Base-by-base conservation (phyloP, 345 rosid species). In the Cardamine chenopodiifolia region DNA sequence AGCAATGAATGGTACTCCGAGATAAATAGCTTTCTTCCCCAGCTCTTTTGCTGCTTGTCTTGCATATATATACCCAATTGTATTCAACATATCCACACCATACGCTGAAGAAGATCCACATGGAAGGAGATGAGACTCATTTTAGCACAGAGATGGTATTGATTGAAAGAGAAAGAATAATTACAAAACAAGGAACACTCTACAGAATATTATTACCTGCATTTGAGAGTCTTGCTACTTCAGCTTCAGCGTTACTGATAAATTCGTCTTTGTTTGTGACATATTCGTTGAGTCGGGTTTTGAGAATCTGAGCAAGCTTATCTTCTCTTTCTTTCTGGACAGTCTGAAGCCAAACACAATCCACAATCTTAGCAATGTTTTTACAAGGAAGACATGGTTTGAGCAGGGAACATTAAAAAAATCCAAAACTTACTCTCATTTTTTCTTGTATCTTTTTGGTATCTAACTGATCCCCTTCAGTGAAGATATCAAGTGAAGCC, bases 281-380 rank as follows among this genome's bases (percentile, higher is more conserved):
- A 72, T 92, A 92, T 77, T 83, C 90, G 79, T 86, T 80, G 35
- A 95, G 90, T 49, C 94, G 83, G 77, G 84, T 83, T 85, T 79
- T 89, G 42, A 95, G 80, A 75, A 81, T 84, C 66, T 79, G 83
- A 5, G 84, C 93, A 68, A 95, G 99, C 62, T 86, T 95, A 52
- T 95, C 97, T 84, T 92, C 99, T 81, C 99, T 86, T 78, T 95
- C 99, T 85, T 82, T 95, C 84, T 95, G 99, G 57, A 95, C 90
- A 85, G 77, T 72, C 99, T 95, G 87, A 34, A 57, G 58, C 19
- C 40, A 69, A 74, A 77, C 73, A 62, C 55, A 44, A 68, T 18
- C 53, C 49, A 67, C 26, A 65, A 3, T 9, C 57, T 78, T 45
- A 66, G 59, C 55, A 71, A 72, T 26, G 7, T 6, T 44, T 65